phyloP scores from a whole-genome alignment of 257 asterid genomes.

The Solanum stenotomum region DNA sequence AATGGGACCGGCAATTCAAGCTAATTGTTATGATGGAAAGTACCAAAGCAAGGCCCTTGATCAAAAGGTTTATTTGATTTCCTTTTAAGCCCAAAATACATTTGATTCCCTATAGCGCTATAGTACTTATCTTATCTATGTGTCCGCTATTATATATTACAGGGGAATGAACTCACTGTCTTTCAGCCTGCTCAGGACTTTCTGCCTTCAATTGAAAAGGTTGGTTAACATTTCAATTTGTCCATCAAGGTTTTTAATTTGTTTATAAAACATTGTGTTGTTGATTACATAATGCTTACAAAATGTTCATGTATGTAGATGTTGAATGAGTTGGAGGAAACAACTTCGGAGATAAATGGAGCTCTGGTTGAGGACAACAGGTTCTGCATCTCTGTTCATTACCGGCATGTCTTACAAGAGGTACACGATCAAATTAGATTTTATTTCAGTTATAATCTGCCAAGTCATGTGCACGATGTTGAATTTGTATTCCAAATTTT shows the following conservation, averaged over 20 bases:
- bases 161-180: slow-evolving; percentile 61
- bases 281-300: neutral
- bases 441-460: neutral
- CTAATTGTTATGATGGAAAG: slow-evolving; percentile 33
- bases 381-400: slow-evolving; percentile 80
- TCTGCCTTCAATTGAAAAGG: slow-evolving; percentile 59
- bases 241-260: neutral
- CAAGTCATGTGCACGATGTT: neutral
- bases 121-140: neutral
- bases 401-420: slow-evolving; percentile 58
- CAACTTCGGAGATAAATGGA: slow-evolving; percentile 38
- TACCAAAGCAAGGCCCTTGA: slow-evolving; percentile 37
- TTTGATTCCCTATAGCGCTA: neutral
- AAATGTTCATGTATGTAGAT: slow-evolving; percentile 15
- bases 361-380: slow-evolving; percentile 70
- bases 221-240: neutral
- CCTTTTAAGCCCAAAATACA: neutral
- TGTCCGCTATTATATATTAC: neutral
- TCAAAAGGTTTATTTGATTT: slow-evolving; percentile 15
- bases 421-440: slow-evolving; percentile 11
- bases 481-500: neutral
- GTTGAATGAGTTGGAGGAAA: slow-evolving; percentile 36
- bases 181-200: slow-evolving; percentile 83
- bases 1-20: slow-evolving; percentile 48
- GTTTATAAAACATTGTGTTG: neutral